These are phyloP conservation scores for Coemansia sp. DNA, from an alignment of 192 early-diverging fungal species.

Conservation along the genomic window DNA sequence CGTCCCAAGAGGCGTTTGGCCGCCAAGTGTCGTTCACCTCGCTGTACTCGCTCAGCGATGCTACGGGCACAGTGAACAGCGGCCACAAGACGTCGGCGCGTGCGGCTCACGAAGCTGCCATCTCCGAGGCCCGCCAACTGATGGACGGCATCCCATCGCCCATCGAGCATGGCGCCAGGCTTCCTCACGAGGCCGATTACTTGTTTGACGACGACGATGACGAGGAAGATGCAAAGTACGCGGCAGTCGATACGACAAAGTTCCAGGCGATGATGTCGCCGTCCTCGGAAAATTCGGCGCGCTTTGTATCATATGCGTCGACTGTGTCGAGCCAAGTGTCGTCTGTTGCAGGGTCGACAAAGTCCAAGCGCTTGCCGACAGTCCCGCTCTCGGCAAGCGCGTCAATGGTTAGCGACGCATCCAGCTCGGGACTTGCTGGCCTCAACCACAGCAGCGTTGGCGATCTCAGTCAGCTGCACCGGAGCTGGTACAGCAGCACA, in stretches of 20 bases:
- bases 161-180: constrained; percentile 15
- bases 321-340: constrained; percentile 45
- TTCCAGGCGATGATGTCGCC: constrained; percentile 47
- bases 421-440: constrained; percentile 29
- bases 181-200: constrained; percentile 51
- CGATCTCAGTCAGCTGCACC: constrained; percentile 39
- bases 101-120: constrained; percentile 37
- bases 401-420: constrained; percentile 41
- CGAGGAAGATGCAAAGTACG: constrained; percentile 12
- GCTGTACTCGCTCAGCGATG: constrained; percentile 46
- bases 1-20: constrained; percentile 14
- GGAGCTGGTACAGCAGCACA: constrained; percentile 56
- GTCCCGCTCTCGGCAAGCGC: constrained; percentile 21
- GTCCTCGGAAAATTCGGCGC: constrained; percentile 36
- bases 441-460: constrained; percentile 28
- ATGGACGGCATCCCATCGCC: constrained; percentile 53
- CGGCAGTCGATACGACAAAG: constrained; percentile 15
- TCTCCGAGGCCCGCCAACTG: constrained; percentile 49
- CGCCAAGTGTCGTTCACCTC: constrained; percentile 35
- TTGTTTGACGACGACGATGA: constrained; percentile 45
- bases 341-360: constrained; percentile 11
- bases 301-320: constrained; percentile 36
- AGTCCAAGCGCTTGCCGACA: constrained; percentile 22
- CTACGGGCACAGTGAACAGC: constrained; percentile 13
- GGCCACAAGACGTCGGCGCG: constrained; percentile 8